Conservation (phyloP, 306 rosid genomes). For the Vigna angularis region DNA sequence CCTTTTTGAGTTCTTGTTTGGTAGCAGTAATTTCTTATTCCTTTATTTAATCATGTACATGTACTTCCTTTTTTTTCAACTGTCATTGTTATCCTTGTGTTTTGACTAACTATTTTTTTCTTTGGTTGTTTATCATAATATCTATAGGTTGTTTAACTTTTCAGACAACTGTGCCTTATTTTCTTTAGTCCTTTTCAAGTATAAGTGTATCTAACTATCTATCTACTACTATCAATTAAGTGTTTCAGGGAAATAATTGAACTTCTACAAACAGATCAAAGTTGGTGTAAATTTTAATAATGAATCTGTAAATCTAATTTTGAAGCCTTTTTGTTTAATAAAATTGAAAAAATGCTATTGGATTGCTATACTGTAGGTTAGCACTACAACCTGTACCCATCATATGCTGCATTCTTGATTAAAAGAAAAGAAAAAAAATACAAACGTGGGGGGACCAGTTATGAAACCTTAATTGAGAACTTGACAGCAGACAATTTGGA, state of each 20-base stretch:
- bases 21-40: conserved; percentile 31
- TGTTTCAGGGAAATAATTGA: conserved; percentile 10
- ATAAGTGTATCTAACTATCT: neutral
- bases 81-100: conserved; percentile 1
- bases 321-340: conserved; percentile 1
- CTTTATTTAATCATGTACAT: neutral
- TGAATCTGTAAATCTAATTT: conserved; percentile 10
- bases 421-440: too few species aligned
- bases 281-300: neutral
- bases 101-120: neutral
- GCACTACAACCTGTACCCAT: too few species aligned
- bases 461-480: conserved; percentile 7
- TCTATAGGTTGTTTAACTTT: neutral
- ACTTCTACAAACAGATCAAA: conserved; percentile 4
- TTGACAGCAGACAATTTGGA: neutral
- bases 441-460: neutral
- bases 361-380: too few species aligned
- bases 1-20: conserved; percentile 33
- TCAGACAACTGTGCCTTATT: conserved; percentile 1
- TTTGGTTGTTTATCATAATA: neutral
- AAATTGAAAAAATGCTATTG: too few species aligned
- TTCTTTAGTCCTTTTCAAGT: neutral
- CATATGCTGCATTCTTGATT: too few species aligned
- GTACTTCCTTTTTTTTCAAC: conserved; percentile 15
- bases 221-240: conserved; percentile 23